Conservation (phyloP, 805 yeast genomes). For the Candida corydali region DNA sequence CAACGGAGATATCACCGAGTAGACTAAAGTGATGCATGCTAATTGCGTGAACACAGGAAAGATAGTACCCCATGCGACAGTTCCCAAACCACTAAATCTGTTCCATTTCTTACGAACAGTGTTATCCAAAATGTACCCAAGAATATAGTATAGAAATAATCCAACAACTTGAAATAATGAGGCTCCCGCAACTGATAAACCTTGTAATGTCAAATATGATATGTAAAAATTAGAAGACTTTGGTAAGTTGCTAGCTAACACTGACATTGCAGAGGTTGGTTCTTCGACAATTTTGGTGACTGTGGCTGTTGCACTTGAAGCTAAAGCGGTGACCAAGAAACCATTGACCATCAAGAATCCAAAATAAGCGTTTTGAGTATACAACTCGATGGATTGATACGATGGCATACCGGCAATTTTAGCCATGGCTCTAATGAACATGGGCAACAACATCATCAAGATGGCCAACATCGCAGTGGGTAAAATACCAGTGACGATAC, state of each 20-base stretch:
- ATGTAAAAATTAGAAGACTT: slow-evolving; percentile 70
- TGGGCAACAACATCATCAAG: slow-evolving; percentile 84
- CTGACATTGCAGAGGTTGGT: slow-evolving; percentile 53
- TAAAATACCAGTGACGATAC: slow-evolving; percentile 81
- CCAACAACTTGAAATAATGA: slow-evolving; percentile 59
- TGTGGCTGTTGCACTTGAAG: slow-evolving; percentile 69
- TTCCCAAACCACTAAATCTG: slow-evolving; percentile 52
- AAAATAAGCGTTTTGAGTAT: slow-evolving; percentile 64
- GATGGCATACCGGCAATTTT: slow-evolving; percentile 56
- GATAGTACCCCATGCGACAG: slow-evolving; percentile 67
- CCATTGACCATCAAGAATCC: slow-evolving; percentile 70
- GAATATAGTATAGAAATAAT: slow-evolving; percentile 53
- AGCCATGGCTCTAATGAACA: slow-evolving; percentile 71
- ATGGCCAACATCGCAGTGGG: slow-evolving; percentile 80
- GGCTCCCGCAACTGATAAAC: slow-evolving; percentile 62
- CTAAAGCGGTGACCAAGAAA: slow-evolving; percentile 63
- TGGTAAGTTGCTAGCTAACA: slow-evolving; percentile 67
- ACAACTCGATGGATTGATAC: slow-evolving; percentile 53
- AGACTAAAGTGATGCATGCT: slow-evolving; percentile 64
- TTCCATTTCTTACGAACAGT: slow-evolving; percentile 66
- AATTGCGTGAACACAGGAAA: slow-evolving; percentile 75
- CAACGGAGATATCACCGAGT: slow-evolving; percentile 75
- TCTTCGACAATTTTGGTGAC: slow-evolving; percentile 57
- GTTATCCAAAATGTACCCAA: slow-evolving; percentile 54
- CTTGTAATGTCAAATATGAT: slow-evolving; percentile 65